phyloP scores from a whole-genome alignment of 2,329 filamentous ascomycete species.

The Penicillium sp. region DNA sequence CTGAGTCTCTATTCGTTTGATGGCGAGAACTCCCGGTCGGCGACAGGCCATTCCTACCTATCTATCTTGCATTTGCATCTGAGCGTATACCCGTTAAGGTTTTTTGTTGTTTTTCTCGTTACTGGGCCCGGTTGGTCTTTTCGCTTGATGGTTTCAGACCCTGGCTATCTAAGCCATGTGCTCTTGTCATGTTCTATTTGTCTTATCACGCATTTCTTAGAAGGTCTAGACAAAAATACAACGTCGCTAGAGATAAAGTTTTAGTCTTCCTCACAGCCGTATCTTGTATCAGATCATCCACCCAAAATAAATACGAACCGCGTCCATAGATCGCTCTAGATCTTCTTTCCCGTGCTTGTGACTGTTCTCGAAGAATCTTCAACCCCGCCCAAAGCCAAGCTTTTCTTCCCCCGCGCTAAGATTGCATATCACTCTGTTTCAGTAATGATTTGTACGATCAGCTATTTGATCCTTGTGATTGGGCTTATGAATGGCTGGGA shows the following conservation, averaged over 20 bases:
- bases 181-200: background rate
- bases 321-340: conserved; percentile 1
- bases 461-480: background rate
- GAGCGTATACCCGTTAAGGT: conserved; percentile 33
- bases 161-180: background rate
- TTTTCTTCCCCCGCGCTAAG: conserved; percentile 12
- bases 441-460: conserved; percentile 19
- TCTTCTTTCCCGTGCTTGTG: background rate
- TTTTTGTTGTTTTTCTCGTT: conserved; percentile 6
- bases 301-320: background rate
- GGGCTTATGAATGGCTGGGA: conserved; percentile 11
- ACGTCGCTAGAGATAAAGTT: background rate
- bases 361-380: conserved; percentile 2
- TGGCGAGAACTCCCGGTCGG: background rate
- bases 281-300: background rate
- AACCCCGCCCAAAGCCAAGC: conserved; percentile 14
- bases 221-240: conserved; percentile 5
- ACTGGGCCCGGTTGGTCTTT: conserved; percentile 1
- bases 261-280: background rate
- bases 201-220: background rate
- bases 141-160: background rate
- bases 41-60: background rate
- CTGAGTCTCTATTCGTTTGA: background rate
- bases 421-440: conserved; percentile 7
- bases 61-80: conserved; percentile 23